Evolutionary conservation across 148 eudicot genomes (phyloP), one percentile per base, ranked within the genome.

Genomic region (Bassia scoparia): DNA sequence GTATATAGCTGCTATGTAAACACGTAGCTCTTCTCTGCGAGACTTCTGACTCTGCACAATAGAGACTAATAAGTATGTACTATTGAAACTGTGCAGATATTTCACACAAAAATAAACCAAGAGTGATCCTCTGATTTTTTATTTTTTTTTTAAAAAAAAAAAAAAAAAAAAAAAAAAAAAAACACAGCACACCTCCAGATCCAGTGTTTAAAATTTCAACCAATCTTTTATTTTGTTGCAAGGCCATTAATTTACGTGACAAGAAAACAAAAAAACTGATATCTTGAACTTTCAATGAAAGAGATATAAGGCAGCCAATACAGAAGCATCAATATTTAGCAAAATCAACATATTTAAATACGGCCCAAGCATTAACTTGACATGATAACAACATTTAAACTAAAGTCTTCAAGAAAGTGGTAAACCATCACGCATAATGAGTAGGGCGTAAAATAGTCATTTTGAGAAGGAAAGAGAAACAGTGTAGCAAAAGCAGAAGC

Each of bases 11-110:
- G 99, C 90, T 68, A 89, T 88, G 83, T 92, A 89, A 78, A 78
- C 72, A 30, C 96, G 92, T 38, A 95, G 94, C 81, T 95, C 99
- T 81, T 95, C 99, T 55, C 99, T 97, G 33, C 99, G 94, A 76
- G 99, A 88, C 80, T 87, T 95, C 75, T 95, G 99, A 76, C 83
- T 85, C 99, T 95, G 93, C 84, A 77, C 43, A 73, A 21, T 4
- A 79, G 11, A 13, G 56, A 27, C 60, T 29, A 52, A 61, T 17
- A 64, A 18, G 31, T 3, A 68, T 58, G 26, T 23, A 7, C n/a
- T 10, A 35, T 48, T n/a, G n/a, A n/a, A n/a, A n/a, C n/a, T n/a
- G n/a, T n/a, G n/a, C n/a, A n/a, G n/a, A n/a, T n/a, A n/a, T n/a
- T n/a, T n/a, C n/a, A n/a, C n/a, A n/a, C n/a, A n/a, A n/a, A n/a